phyloP scores from a whole-genome alignment of 805 yeast species.

The Sugiyamaella floridensis region DNA sequence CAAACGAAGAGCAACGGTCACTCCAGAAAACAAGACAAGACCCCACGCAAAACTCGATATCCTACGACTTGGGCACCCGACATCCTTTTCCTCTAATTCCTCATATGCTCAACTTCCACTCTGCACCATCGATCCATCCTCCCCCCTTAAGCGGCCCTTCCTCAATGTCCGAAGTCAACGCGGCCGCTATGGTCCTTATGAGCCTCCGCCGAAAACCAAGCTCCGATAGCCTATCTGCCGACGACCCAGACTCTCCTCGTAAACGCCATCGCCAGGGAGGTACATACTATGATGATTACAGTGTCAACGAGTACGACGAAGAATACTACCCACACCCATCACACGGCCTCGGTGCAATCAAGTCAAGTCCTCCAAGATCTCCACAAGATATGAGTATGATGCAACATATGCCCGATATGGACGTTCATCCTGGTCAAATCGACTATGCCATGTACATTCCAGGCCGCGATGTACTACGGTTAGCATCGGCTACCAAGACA shows the following conservation, averaged over 20 bases:
- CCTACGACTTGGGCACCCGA: too few relatives aligned
- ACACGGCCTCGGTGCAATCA: not conserved
- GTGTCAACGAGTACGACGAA: not conserved
- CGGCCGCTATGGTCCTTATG: conserved; percentile 21
- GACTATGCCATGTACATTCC: conserved; percentile 5
- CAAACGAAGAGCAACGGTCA: not conserved
- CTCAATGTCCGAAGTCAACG: conserved; percentile 19
- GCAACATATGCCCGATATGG: not conserved
- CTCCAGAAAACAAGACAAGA: too few relatives aligned
- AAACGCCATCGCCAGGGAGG: not conserved
- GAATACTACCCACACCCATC: not conserved
- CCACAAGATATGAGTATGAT: not conserved
- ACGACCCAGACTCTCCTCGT: not conserved
- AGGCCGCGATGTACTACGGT: conserved; percentile 5
- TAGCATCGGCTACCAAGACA: not conserved
- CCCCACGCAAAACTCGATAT: not conserved
- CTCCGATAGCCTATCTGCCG: not conserved
- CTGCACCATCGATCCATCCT: not conserved
- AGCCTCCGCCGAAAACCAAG: conserved; percentile 13
- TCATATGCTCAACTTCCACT: not conserved
- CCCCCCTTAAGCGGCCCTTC: not conserved
- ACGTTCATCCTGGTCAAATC: not conserved
- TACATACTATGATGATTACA: not conserved
- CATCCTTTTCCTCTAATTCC: not conserved
- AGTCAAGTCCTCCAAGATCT: not conserved